A percentile compares a stretch with the other conserved stretches of the same genome.
Evolutionary conservation across 495 filamentous ascomycete genomes (phyloP).

Genomic region (Penicillium cosmopolitanum): DNA sequence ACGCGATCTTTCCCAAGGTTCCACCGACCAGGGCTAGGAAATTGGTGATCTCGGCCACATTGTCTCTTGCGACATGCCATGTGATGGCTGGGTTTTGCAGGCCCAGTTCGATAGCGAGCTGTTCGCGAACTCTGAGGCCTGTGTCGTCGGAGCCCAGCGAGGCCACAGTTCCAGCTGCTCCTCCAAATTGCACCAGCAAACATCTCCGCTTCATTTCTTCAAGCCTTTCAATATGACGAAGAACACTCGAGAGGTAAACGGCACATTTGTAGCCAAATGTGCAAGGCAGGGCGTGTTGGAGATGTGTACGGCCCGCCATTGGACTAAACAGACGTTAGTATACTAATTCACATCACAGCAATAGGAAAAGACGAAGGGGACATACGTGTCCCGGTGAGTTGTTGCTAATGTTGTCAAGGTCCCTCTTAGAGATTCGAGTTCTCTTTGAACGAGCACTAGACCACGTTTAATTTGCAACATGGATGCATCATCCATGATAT

Average conservation of each 20-base stretch:
- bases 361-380: background rate
- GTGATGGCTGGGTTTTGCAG: constrained; percentile 42
- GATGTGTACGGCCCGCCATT: constrained; percentile 53
- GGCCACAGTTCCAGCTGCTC: constrained; percentile 46
- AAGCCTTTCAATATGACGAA: constrained; percentile 10
- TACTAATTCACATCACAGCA: background rate
- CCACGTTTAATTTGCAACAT: constrained; percentile 49
- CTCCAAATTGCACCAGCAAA: constrained; percentile 37
- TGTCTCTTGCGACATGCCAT: constrained; percentile 47
- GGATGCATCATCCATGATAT: constrained; percentile 49
- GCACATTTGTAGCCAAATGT: constrained; percentile 17
- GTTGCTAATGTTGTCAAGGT: constrained; percentile 32
- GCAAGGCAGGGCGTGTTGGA: constrained; percentile 49
- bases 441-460: constrained; percentile 38
- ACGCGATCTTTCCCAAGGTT: constrained; percentile 50
- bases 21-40: constrained; percentile 51
- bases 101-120: constrained; percentile 36
- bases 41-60: constrained; percentile 47
- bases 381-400: constrained; percentile 34
- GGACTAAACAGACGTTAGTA: constrained; percentile 30
- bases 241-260: constrained; percentile 9
- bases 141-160: constrained; percentile 27
- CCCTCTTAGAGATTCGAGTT: constrained; percentile 31
- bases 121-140: constrained; percentile 36
- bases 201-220: constrained; percentile 10